Evolutionary conservation across 352 stramenopile genomes (phyloP).

Genomic region (Globisporangium nunn): DNA sequence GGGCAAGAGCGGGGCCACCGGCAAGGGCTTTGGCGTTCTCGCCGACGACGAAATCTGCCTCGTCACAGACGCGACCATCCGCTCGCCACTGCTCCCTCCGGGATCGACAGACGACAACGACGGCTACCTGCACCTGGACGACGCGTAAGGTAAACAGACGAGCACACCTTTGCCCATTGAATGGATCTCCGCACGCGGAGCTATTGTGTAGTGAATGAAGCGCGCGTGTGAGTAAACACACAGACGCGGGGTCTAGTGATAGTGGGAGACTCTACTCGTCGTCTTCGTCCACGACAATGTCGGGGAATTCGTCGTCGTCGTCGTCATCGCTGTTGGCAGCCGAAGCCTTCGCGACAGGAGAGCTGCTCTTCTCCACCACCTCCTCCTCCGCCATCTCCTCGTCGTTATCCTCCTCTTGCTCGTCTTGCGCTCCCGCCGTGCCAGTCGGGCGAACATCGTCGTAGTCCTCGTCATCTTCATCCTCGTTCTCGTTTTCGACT

Average conservation of each 20-base stretch:
- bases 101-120: slow-evolving; percentile 33
- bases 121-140: slow-evolving; percentile 46
- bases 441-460: slow-evolving; percentile 7
- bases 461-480: slow-evolving; percentile 10
- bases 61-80: slow-evolving; percentile 59
- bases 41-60: slow-evolving; percentile 50
- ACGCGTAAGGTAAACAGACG: slow-evolving; percentile 2
- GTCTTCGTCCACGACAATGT: slow-evolving; percentile 72
- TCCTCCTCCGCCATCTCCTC: background rate
- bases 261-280: slow-evolving; percentile 23
- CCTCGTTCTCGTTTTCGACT: slow-evolving; percentile 17
- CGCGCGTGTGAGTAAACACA: background rate
- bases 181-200: background rate
- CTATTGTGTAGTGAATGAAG: slow-evolving; percentile 2
- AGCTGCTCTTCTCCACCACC: background rate
- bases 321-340: slow-evolving; percentile 18
- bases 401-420: background rate
- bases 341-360: background rate
- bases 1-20: slow-evolving; percentile 6
- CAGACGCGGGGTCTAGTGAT: background rate
- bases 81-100: slow-evolving; percentile 42
- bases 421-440: background rate
- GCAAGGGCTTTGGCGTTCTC: slow-evolving; percentile 22
- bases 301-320: slow-evolving; percentile 76
- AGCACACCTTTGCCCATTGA: background rate